Percentiles rank a stretch among this genome's conserved stretches.
Evolutionary conservation across 768 basidiomycete genomes (phyloP).

Genomic region (Rhizopogon vulgaris): DNA sequence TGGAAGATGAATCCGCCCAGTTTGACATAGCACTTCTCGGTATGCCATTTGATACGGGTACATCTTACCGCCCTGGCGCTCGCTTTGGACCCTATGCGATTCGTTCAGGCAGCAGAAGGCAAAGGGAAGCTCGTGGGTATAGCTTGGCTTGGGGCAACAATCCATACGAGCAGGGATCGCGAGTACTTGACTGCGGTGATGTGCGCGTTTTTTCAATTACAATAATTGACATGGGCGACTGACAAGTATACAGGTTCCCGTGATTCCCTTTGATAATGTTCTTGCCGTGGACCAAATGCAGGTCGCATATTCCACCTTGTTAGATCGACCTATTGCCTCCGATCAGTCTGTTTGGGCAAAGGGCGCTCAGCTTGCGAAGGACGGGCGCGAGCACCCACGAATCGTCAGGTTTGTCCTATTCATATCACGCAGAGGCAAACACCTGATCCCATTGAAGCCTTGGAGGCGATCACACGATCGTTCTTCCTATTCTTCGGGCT

Average conservation of each 20-base stretch:
- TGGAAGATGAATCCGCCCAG: slow-evolving; percentile 44
- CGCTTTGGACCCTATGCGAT: slow-evolving; percentile 87
- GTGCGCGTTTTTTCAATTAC: slow-evolving; percentile 27
- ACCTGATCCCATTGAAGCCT: slow-evolving; percentile 25
- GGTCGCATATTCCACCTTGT: slow-evolving; percentile 72
- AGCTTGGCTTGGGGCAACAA: slow-evolving; percentile 67
- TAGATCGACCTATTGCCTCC: slow-evolving; percentile 46
- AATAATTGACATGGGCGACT: neutral
- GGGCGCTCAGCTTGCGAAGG: slow-evolving; percentile 37
- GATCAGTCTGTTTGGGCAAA: slow-evolving; percentile 14
- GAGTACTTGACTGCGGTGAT: slow-evolving; percentile 81
- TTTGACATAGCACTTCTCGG: slow-evolving; percentile 81
- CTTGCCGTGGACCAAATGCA: slow-evolving; percentile 85
- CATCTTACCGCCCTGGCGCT: slow-evolving; percentile 55
- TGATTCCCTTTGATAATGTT: slow-evolving; percentile 75
- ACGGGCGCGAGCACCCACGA: slow-evolving; percentile 63
- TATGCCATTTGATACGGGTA: slow-evolving; percentile 72
- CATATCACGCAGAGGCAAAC: neutral
- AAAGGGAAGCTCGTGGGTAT: slow-evolving; percentile 54
- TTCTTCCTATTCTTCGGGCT: slow-evolving; percentile 78
- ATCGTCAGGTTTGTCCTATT: slow-evolving; percentile 50
- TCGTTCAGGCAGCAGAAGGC: slow-evolving; percentile 70
- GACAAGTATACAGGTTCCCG: slow-evolving; percentile 48
- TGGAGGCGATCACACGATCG: slow-evolving; percentile 88
- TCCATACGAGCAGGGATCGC: slow-evolving; percentile 53